A percentile compares a stretch with the other conserved stretches of the same genome.
Conservation (phyloP, 352 stramenopile genomes). For the Halophytophthora batemanensis region DNA sequence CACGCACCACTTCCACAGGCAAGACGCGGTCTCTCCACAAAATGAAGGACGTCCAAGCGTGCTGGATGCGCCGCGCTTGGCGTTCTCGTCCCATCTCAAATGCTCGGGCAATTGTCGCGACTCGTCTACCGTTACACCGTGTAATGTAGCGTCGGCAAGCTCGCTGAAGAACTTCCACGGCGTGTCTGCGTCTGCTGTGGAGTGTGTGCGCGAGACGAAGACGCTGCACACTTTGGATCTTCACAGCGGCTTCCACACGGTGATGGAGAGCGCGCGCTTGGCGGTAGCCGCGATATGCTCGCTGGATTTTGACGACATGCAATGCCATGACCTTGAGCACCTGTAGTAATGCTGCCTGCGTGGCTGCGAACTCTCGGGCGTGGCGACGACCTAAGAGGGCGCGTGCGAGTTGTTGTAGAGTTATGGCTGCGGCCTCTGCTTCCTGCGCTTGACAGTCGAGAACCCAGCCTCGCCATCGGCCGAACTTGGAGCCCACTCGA, state of each 20-base stretch:
- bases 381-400: slow-evolving; percentile 7
- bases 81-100: slow-evolving; percentile 10
- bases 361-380: slow-evolving; percentile 3
- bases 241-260: slow-evolving; percentile 15
- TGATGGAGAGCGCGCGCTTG: slow-evolving; percentile 1
- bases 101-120: slow-evolving; percentile 2
- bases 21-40: slow-evolving; percentile 24
- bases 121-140: slow-evolving; percentile 1
- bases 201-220: not conserved
- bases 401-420: slow-evolving; percentile 24
- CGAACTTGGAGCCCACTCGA: slow-evolving; percentile 14
- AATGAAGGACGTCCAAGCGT: slow-evolving; percentile 27
- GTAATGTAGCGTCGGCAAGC: slow-evolving; percentile 8
- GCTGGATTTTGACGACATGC: slow-evolving; percentile 38
- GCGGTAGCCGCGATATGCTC: slow-evolving; percentile 19
- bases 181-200: slow-evolving; percentile 6
- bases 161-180: slow-evolving; percentile 23
- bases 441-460: slow-evolving; percentile 23
- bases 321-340: slow-evolving; percentile 14
- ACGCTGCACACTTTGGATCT: slow-evolving; percentile 23
- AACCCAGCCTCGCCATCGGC: slow-evolving; percentile 17
- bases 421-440: slow-evolving; percentile 28
- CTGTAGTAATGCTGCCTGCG: slow-evolving; percentile 12
- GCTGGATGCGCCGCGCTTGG: slow-evolving; percentile 28
- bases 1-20: slow-evolving; percentile 14